phyloP scores from a whole-genome alignment of 2,329 filamentous ascomycete genomes.

The Diaporthe australafricana region DNA sequence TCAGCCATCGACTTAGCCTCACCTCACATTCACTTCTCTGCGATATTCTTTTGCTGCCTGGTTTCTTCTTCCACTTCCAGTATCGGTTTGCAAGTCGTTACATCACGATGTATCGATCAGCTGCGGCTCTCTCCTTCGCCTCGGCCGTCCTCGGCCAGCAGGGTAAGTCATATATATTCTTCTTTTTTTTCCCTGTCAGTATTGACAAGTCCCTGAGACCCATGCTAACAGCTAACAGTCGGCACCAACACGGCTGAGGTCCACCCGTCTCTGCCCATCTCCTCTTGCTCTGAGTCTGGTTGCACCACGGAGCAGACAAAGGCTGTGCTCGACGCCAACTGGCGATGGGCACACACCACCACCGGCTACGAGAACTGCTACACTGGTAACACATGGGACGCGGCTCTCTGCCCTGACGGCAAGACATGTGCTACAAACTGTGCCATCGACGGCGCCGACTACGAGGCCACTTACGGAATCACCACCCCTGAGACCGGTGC shows the following conservation, averaged over 20 bases:
- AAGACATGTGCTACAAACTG: conserved; percentile 65
- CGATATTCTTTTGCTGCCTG: neutral
- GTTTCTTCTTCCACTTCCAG: neutral
- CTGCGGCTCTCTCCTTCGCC: conserved; percentile 43
- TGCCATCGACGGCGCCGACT: conserved; percentile 66
- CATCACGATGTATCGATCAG: conserved; percentile 40
- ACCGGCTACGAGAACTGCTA: conserved; percentile 62
- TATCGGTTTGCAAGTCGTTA: neutral
- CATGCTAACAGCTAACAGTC: conserved; percentile 42
- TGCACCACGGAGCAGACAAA: conserved; percentile 57
- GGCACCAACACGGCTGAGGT: conserved; percentile 54
- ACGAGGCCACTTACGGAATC: conserved; percentile 62
- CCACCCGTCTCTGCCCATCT: conserved; percentile 60
- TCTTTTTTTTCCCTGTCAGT: too few species aligned
- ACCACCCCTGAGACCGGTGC: conserved; percentile 58
- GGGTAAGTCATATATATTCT: neutral
- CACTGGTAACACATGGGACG: conserved; percentile 60
- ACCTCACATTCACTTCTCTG: conserved; percentile 9
- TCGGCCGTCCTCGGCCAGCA: conserved; percentile 47
- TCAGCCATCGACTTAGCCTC: neutral
- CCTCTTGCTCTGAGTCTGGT: conserved; percentile 57
- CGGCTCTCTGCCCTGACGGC: conserved; percentile 59
- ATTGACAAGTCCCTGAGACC: too few species aligned
- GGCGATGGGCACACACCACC: conserved; percentile 66
- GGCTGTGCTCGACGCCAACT: conserved; percentile 59